Evolutionary conservation across 352 stramenopile genomes (phyloP), one percentile per base, ranked within the genome.

Genomic region (Poterioochromonas sp.): DNA sequence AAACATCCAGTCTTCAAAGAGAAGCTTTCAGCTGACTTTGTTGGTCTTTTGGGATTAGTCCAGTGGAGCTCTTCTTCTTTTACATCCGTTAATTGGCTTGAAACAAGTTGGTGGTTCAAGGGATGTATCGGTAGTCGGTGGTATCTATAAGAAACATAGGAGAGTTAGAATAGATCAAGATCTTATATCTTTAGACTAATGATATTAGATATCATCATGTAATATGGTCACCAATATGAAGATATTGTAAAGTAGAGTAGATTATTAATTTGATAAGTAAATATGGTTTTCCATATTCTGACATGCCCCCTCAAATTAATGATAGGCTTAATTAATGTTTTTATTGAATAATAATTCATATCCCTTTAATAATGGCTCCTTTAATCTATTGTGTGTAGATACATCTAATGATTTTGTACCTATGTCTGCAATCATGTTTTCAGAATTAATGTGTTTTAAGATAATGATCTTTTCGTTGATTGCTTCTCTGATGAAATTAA

Each of bases 241-340:
- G 47, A 58, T 58, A 58, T 58, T 58, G 47, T 58, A 58, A 58
- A 58, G 47, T 58, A 58, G 47, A 58, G 47, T 58, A 58, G 47
- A 58, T 58, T 58, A 58, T 58, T 58, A 58, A 58, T 58, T 58
- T 58, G 47, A 58, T 58, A 58, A 58, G 47, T 58, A 58, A 58
- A 58, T 58, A 58, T 58, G 47, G 47, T 58, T 58, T 58, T 58
- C 47, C 47, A 58, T 58, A 58, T 58, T 58, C 47, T 58, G 47
- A 58, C 47, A 58, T n/a, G n/a, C n/a, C n/a, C n/a, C n/a, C n/a
- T n/a, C n/a, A n/a, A n/a, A n/a, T n/a, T n/a, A n/a, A n/a, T n/a
- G n/a, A n/a, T n/a, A n/a, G n/a, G n/a, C n/a, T n/a, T n/a, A n/a
- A n/a, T n/a, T n/a, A n/a, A n/a, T n/a, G n/a, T n/a, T n/a, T n/a